Percentiles rank a stretch among this genome's conserved stretches.
phyloP scores from a whole-genome alignment of 2,329 filamentous ascomycete species.

The Ophiocordyceps unilateralis region DNA sequence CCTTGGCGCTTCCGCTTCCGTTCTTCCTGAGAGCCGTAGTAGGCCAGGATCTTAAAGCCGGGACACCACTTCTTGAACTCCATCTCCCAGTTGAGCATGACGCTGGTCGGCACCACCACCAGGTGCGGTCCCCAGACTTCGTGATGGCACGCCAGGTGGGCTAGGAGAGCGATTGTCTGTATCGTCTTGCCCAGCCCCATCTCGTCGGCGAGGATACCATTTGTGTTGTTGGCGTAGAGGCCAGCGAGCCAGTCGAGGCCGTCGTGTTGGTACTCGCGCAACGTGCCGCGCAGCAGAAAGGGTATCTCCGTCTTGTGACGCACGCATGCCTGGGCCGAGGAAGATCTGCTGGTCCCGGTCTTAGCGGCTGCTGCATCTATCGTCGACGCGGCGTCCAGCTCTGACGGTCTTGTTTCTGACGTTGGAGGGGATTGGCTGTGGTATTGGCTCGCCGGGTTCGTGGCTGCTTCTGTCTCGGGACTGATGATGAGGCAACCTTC shows the following conservation, averaged over 20 bases:
- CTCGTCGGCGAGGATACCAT: constrained; percentile 92
- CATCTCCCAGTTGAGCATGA: constrained; percentile 99
- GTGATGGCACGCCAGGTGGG: constrained; percentile 79
- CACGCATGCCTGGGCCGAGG: constrained; percentile 13
- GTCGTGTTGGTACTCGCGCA: constrained; percentile 92
- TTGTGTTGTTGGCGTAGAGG: constrained; percentile 80
- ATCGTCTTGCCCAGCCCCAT: constrained; percentile 99
- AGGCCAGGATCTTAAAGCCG: constrained; percentile 93
- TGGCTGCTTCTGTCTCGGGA: constrained; percentile 25
- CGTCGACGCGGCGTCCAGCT: constrained; percentile 25
- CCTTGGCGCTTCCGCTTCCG: constrained; percentile 78
- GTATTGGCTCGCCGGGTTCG: constrained; percentile 24
- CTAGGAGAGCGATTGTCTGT: constrained; percentile 85
- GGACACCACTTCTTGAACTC: constrained; percentile 99
- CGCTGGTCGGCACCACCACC: constrained; percentile 90
- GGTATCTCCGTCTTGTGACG: constrained; percentile 55
- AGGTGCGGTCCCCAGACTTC: constrained; percentile 92
- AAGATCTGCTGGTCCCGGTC: constrained; percentile 14
- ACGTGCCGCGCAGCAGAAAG: constrained; percentile 66
- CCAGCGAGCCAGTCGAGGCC: constrained; percentile 96
- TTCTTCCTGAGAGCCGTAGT: constrained; percentile 89
- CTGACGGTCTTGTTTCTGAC: constrained; percentile 33
- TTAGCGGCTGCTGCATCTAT: constrained; percentile 16
- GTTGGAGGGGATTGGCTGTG: constrained; percentile 29
- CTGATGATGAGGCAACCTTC: constrained; percentile 8